phyloP scores from a whole-genome alignment of 2,329 filamentous ascomycete genomes.

The Sphaceloma murrayae region DNA sequence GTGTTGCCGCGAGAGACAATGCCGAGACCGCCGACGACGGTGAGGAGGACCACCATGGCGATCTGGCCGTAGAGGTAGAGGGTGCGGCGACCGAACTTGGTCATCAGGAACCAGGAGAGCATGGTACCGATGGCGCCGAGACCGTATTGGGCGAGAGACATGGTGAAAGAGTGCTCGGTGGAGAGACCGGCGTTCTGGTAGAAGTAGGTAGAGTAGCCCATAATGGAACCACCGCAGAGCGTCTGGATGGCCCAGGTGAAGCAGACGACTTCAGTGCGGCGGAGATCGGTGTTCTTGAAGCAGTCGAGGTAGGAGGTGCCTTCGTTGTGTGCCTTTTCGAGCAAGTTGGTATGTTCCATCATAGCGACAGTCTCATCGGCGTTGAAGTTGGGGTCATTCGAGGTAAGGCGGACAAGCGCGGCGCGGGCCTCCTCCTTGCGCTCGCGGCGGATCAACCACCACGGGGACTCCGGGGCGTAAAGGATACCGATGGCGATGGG shows the following conservation, averaged over 20 bases:
- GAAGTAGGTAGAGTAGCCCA: constrained; percentile 30
- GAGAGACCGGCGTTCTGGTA: constrained; percentile 30
- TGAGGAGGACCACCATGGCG: constrained; percentile 20
- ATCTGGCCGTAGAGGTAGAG: constrained; percentile 26
- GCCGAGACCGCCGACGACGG: constrained; percentile 23
- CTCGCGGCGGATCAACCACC: constrained; percentile 27
- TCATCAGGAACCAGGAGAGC: constrained; percentile 29
- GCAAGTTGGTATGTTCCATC: constrained; percentile 23
- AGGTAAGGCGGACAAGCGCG: constrained; percentile 21
- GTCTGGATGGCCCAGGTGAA: constrained; percentile 27
- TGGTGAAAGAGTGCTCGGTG: constrained; percentile 21
- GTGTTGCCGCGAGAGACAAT: constrained; percentile 18
- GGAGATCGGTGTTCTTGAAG: constrained; percentile 29
- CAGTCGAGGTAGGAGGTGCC: constrained; percentile 31
- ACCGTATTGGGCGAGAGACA: constrained; percentile 32
- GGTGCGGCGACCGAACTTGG: constrained; percentile 28
- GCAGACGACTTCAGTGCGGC: constrained; percentile 30
- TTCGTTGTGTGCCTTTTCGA: constrained; percentile 26
- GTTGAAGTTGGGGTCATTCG: constrained; percentile 19
- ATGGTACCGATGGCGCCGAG: constrained; percentile 28
- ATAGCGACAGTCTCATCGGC: constrained; percentile 23
- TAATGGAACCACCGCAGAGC: constrained; percentile 27
- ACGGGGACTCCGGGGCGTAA: constrained; percentile 26
- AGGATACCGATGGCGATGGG: constrained; percentile 27
- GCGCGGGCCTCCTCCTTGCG: constrained; percentile 24